These are phyloP conservation scores for Gossypium lobatum DNA, from an alignment of 441 rosid genomes.

Conservation along the genomic window DNA sequence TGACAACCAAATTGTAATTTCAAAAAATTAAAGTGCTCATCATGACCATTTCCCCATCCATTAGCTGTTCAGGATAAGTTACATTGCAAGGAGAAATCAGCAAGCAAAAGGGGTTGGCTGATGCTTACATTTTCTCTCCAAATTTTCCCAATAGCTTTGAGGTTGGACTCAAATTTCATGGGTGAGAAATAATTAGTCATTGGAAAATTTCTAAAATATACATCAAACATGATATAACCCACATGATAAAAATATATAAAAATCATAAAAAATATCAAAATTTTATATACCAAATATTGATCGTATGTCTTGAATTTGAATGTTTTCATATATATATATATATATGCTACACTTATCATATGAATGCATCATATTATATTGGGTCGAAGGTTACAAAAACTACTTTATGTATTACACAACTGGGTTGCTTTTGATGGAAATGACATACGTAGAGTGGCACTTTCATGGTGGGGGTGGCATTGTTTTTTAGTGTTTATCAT, in stretches of 20 bases:
- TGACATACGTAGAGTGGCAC: background rate
- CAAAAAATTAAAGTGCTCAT: background rate
- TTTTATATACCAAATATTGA: too few relatives aligned
- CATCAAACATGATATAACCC: too few relatives aligned
- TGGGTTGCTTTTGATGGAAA: background rate
- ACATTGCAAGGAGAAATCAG: background rate
- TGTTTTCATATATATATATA: too few relatives aligned
- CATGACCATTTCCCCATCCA: background rate
- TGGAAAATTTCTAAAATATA: background rate
- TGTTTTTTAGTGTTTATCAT: background rate
- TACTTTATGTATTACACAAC: background rate
- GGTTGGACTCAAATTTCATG: conserved; percentile 22
- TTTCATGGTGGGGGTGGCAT: conserved; percentile 11
- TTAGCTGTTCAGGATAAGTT: conserved; percentile 16
- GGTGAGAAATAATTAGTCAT: background rate
- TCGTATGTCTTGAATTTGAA: too few relatives aligned
- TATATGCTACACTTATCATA: too few relatives aligned
- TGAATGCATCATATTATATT: too few relatives aligned
- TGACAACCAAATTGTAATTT: background rate
- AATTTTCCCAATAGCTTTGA: conserved; percentile 17
- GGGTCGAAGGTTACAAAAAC: too few relatives aligned
- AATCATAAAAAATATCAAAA: too few relatives aligned
- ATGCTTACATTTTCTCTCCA: conserved; percentile 6
- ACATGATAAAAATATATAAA: too few relatives aligned
- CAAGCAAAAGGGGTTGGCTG: conserved; percentile 7